These are phyloP conservation scores for Nidularia pulvinata DNA, from an alignment of 768 basidiomycete species.

Conservation along the genomic window DNA sequence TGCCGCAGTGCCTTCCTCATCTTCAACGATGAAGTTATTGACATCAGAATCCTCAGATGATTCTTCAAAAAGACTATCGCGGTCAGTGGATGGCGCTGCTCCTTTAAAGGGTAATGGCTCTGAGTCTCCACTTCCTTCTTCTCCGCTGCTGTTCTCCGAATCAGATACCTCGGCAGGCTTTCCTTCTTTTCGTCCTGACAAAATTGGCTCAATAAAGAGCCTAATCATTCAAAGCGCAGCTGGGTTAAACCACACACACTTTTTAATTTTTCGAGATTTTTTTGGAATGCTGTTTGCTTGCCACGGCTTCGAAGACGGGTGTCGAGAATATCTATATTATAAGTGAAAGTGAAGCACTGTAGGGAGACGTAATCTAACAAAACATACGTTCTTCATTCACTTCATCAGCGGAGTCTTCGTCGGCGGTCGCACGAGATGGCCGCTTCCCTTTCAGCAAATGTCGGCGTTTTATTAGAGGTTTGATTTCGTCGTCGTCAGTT, in stretches of 20 bases:
- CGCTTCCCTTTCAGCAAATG: constrained; percentile 36
- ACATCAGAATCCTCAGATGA: constrained; percentile 34
- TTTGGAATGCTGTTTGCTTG: constrained; percentile 61
- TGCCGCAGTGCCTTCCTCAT: constrained; percentile 39
- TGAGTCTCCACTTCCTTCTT: constrained; percentile 19
- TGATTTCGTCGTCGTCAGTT: not conserved
- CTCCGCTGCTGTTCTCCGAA: constrained; percentile 13
- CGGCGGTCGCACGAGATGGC: constrained; percentile 31
- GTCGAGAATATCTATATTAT: constrained; percentile 59
- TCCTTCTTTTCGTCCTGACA: constrained; percentile 36
- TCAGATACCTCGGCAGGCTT: constrained; percentile 26
- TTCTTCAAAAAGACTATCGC: constrained; percentile 31
- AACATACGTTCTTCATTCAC: constrained; percentile 59
- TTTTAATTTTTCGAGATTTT: constrained; percentile 65
- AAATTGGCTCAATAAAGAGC: not conserved
- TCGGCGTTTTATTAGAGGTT: not conserved
- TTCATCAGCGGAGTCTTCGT: constrained; percentile 38
- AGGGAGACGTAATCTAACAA: not conserved
- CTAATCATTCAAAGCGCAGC: not conserved
- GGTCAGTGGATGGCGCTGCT: constrained; percentile 38
- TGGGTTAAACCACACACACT: constrained; percentile 9
- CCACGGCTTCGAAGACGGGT: constrained; percentile 60
- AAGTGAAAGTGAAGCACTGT: not conserved
- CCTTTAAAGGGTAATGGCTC: constrained; percentile 38
- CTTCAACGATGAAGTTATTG: constrained; percentile 63